Base-by-base conservation (phyloP, 169 alveolate genomes). In the Cryptosporidium xiaoi region DNA sequence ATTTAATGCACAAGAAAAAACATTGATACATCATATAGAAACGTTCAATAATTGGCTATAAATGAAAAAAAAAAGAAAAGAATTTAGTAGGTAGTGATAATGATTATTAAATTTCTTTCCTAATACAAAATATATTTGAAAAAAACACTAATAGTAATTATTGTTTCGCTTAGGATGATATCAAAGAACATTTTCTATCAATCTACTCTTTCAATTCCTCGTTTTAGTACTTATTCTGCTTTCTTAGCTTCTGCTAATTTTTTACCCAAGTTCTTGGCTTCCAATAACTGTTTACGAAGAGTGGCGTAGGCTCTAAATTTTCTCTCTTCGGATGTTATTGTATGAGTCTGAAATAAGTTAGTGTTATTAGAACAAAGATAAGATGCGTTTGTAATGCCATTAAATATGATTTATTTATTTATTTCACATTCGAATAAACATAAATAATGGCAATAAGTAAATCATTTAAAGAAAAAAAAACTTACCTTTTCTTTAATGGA, bases 251-350 rank as follows among this genome's bases (percentile, higher is more conserved):
- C 29, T 31, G 65, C 50, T 8, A 40, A 40, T 56, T 71, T 71
- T 67, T 71, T 71, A n/a, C 84, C 84, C 27, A 71, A 29, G 33
- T 71, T 71, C 68, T 55, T 71, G 27, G 84, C 66, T 36, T 71
- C 68, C 20, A 58, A 24, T 2, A 51, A 34, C 51, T 71, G 62
- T 8, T 34, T 71, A n/a, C 84, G 67, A 34, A 71, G 24, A 20
- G 84, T 71, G n/a, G 60, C 24, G 20, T 33, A 71, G 13, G 84
- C 66, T 55, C 69, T 56, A 34, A 71, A 71, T 36, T 56, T 71
- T 36, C 4, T 71, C 44, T 71, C 84, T 27, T 71, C 84, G 24
- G 68, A 15, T 53, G 84, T 71, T 31, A 71, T 71, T 27, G 29
- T 53, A 34, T 71, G 58, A 16, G 84, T 33, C 84, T 71, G 29